Evolutionary conservation across 139 green algal species (phyloP).

Genomic region (Monoraphidium neglectum): DNA sequence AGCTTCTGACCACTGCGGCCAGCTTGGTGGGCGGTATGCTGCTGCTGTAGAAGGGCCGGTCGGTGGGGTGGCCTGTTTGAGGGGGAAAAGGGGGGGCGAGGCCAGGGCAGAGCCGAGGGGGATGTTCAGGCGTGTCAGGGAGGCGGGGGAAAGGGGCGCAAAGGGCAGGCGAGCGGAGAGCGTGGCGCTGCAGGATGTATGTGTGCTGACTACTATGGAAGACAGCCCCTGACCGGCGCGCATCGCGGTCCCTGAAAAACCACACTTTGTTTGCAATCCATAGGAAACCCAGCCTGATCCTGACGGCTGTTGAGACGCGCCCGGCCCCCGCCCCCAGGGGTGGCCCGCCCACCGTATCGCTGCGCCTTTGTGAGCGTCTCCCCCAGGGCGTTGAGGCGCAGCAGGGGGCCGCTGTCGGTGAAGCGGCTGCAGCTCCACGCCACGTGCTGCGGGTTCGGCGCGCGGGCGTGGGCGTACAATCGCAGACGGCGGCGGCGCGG

Average conservation of each 20-base stretch:
- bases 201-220: too few relatives aligned
- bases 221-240: too few relatives aligned
- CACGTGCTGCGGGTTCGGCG: neutral
- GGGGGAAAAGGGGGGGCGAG: neutral
- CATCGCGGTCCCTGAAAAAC: too few relatives aligned
- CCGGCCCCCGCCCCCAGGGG: neutral
- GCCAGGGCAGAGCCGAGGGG: neutral
- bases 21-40: conserved; percentile 34
- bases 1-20: conserved; percentile 56
- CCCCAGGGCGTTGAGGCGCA: conserved; percentile 45
- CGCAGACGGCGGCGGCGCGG: neutral
- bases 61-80: conserved; percentile 21
- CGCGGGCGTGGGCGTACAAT: neutral
- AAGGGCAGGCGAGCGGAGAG: neutral
- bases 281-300: too few relatives aligned
- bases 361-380: conserved; percentile 49
- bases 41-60: conserved; percentile 40
- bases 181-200: neutral
- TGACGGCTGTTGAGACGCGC: neutral
- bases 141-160: too few relatives aligned
- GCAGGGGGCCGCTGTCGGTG: conserved; percentile 51
- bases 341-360: conserved; percentile 52
- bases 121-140: neutral
- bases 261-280: too few relatives aligned
- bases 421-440: conserved; percentile 14